Conservation (phyloP, 1,139 yeast genomes). For the Zygotorulaspora mrakii region DNA sequence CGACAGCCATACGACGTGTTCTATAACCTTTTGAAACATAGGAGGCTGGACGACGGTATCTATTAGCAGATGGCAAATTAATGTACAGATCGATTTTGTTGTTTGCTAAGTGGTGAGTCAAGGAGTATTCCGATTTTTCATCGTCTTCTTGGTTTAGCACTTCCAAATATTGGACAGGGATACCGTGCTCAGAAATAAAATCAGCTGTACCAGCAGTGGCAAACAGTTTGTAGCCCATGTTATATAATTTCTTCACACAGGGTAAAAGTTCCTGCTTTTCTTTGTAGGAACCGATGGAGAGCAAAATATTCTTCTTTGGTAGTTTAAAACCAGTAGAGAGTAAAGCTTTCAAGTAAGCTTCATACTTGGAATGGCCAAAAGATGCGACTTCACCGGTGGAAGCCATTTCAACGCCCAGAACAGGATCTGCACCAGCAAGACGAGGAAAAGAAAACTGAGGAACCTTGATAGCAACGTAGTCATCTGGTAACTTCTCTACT, state of each 20-base stretch:
- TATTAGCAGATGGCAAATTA: slow-evolving; percentile 92
- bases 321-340: slow-evolving; percentile 92
- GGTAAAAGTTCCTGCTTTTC: slow-evolving; percentile 94
- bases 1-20: slow-evolving; percentile 99
- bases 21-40: slow-evolving; percentile 97
- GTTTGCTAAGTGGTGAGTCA: slow-evolving; percentile 94
- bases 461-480: slow-evolving; percentile 94
- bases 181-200: slow-evolving; percentile 88
- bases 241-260: slow-evolving; percentile 72
- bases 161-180: slow-evolving; percentile 94
- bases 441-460: slow-evolving; percentile 98
- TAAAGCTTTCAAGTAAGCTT: slow-evolving; percentile 92
- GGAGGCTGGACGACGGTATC: slow-evolving; percentile 98
- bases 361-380: slow-evolving; percentile 93
- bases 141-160: slow-evolving; percentile 68
- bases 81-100: slow-evolving; percentile 94
- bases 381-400: slow-evolving; percentile 99
- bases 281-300: slow-evolving; percentile 96
- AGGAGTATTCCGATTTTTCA: slow-evolving; percentile 88
- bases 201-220: slow-evolving; percentile 99
- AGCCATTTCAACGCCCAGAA: slow-evolving; percentile 98
- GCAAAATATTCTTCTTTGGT: slow-evolving; percentile 90
- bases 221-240: slow-evolving; percentile 83
- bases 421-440: slow-evolving; percentile 97
- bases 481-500: slow-evolving; percentile 78